Base-by-base conservation (phyloP, 2,329 filamentous ascomycete genomes). In the Trichoderma simmonsii region DNA sequence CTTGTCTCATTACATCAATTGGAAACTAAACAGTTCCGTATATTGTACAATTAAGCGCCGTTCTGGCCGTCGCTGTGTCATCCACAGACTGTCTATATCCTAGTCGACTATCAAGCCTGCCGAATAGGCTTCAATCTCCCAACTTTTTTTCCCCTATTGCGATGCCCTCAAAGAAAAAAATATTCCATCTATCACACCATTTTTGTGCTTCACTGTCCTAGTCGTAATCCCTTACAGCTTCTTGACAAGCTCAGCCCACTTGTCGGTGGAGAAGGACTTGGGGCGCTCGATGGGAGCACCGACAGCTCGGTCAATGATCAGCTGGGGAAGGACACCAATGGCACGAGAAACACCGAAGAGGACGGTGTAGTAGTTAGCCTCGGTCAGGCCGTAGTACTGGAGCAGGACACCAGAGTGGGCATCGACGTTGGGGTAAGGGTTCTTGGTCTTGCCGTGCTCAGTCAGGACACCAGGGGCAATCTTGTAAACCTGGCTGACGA, bases 361-460 rank as follows among this genome's bases (percentile, higher is more conserved):
- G 75, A 99, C 96, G 75, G 96, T 99, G 93, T 99, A 99, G 92
- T 97, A 99, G 92, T 91, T 98, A 85, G 96, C 93, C 90, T 99
- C 95, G 75, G 93, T 98, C 83, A 99, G 89, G 81, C 96, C 96
- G 87, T 99, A 99, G 92, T 99, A 96, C 89, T 99, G 96, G 79
- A 99, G 93, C 77, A 99, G 93, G 77, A 99, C 96, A 89, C 96
- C 96, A 36, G 95, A 98, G 92, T 98, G 96, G 81, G 95, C 95
- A 82, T 98, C 95, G 81, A 98, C 95, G 88, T 98, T 98, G 85
- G 96, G 96, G 90, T 89, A 98, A 77, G 95, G 95, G 93, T 98
- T 98, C 93, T 98, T 98, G 89, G 95, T 98, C 93, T 99, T 99
- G 87, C 96, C 96, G 88, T 99, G 96, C 91, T 99, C 94, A 77